Base-by-base conservation (phyloP, 768 basidiomycete genomes). In the Tricholoma terreum region DNA sequence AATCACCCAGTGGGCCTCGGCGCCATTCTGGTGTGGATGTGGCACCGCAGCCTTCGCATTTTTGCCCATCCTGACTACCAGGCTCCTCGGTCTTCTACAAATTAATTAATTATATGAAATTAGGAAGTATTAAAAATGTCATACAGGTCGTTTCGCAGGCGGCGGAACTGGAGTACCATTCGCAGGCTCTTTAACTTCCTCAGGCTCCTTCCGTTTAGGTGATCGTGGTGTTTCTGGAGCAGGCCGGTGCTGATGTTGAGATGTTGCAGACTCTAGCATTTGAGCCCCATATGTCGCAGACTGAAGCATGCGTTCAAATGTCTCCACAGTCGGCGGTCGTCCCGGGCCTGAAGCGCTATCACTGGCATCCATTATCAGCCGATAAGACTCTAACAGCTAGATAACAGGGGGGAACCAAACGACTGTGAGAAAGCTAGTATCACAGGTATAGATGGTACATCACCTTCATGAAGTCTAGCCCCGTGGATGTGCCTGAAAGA, bases 1-100 rank as follows among this genome's bases (percentile, higher is more conserved):
- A 72, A 77, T 69, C 67, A 91, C 90, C 90, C 75, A 92, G 71
- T 12, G 90, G 90, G 1, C 90, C 90, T 60, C 91, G 76, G 54
- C 90, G 78, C 90, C 91, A 93, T 75, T 93, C 90, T 6, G 90
- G 90, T 61, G 90, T 93, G 55, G 89, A 86, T 14, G 91, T 93
- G 59, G 90, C 90, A 64, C 75, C 80, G 73, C 90, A 93, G 31
- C 90, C 91, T 31, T 90, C 77, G 72, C 90, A 93, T 22, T 81
- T 87, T 69, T 92, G 90, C 14, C 83, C 82, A 55, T 87, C 86
- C 59, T 76, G 75, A 56, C 71, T 72, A 54, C 74, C 74, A 22
- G 27, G 6, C 19, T 12, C 42, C 27, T n/a, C 54, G 21, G 53
- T 49, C 52, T 58, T 52, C 58, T 21, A 55, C 61, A 3, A 58